Evolutionary conservation across 805 yeast species (phyloP), one percentile per base, ranked within the genome.

Genomic region (Lipomyces sp.): DNA sequence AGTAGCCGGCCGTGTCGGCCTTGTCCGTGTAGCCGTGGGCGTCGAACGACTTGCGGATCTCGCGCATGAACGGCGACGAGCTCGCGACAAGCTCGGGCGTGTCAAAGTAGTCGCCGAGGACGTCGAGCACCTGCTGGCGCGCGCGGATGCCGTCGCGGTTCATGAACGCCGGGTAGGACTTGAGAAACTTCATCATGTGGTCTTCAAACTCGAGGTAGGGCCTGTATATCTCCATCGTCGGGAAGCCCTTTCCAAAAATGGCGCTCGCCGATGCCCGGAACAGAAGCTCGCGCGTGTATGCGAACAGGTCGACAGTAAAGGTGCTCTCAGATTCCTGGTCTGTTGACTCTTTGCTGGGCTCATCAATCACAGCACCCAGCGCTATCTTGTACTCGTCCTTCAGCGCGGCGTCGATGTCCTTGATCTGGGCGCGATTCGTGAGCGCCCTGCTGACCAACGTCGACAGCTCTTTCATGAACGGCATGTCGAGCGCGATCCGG

Each of bases 231-330:
- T 24, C 19, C 14, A 52, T 49, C 4, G 39, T 45, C 6, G 57
- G 57, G 33, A 55, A 55, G 5, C 36, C 38, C 2, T 28, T 14
- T n/a, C 59, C 59, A 43, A 55, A 52, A 16, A 53, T 16, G 19
- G 58, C 47, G 3, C 33, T 43, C 11, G 49, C 26, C 6, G 57
- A 43, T 4, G 54, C 48, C 19, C 32, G 21, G 28, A 35, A 47
- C 39, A 51, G 21, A 21, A 33, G 40, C 23, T 31, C 23, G 10
- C 56, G 34, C 19, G 34, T 24, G 3, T 16, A 14, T 14, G 35
- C 47, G 32, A 37, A 43, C n/a, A 50, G 26, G 21, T 50, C 45
- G 6, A 43, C 19, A 13, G 29, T 43, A 3, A 18, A 16, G n/a
- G 31, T 39, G 2, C 10, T 22, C 16, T 11, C 51, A 18, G 24